A percentile compares a stretch with the other conserved stretches of the same genome.
These are phyloP conservation scores for Maudiozyma serrabonitensis DNA, from an alignment of 805 yeast species.

Conservation along the genomic window DNA sequence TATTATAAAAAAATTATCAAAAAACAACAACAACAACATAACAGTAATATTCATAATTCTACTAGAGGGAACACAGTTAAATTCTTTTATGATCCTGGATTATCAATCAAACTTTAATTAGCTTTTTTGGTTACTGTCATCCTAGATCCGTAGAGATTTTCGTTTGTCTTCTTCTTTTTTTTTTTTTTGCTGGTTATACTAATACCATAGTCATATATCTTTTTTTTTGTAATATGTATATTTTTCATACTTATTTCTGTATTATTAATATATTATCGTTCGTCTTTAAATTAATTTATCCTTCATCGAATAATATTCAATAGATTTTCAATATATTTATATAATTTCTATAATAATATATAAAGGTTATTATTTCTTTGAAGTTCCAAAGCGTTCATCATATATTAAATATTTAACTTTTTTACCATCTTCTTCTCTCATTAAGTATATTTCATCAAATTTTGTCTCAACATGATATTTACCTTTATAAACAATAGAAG, in stretches of 20 bases:
- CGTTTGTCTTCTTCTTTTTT: background rate
- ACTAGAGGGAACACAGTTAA: no score
- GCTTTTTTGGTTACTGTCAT: no score
- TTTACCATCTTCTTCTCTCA: conserved; percentile 21
- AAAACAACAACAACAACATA: no score
- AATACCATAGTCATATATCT: background rate
- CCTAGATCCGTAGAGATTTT: no score
- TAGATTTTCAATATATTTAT: background rate
- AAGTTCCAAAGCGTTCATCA: conserved; percentile 7
- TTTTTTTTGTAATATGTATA: background rate
- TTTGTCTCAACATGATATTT: conserved; percentile 25
- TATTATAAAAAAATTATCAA: no score
- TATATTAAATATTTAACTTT: conserved; percentile 22
- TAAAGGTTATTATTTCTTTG: background rate
- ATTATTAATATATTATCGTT: background rate
- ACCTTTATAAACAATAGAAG: conserved; percentile 23
- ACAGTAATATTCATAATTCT: no score
- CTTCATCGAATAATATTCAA: background rate
- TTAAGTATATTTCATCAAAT: conserved; percentile 22
- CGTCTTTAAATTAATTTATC: background rate
- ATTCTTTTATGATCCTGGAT: no score
- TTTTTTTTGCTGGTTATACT: background rate
- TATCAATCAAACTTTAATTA: no score
- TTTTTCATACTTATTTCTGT: background rate
- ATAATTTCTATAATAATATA: background rate